phyloP scores from a whole-genome alignment of 805 yeast genomes.

The Kockiozyma suomiensis region DNA sequence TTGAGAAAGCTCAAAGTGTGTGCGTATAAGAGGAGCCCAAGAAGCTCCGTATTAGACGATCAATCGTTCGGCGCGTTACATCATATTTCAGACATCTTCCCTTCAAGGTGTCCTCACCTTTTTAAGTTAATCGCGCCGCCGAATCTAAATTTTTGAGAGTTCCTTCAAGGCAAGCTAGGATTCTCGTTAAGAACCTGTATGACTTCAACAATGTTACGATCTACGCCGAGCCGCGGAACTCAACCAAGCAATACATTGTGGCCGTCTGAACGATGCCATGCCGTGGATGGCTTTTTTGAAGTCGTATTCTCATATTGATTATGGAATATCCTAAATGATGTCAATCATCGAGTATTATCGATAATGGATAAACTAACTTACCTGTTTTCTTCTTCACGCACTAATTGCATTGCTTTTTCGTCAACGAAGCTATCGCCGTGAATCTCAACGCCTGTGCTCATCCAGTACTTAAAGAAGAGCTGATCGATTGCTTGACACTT shows the following conservation, averaged over 20 bases:
- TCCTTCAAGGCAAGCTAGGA: too few relatives aligned
- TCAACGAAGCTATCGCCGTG: not conserved
- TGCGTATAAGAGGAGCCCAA: too few relatives aligned
- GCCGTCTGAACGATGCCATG: not conserved
- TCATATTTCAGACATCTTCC: too few relatives aligned
- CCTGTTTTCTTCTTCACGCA: constrained; percentile 1
- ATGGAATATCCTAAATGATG: not conserved
- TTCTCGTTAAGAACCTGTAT: too few relatives aligned
- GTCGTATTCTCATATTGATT: not conserved
- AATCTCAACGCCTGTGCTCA: not conserved
- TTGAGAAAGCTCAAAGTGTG: too few relatives aligned
- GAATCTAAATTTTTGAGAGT: too few relatives aligned
- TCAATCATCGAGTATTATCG: not conserved
- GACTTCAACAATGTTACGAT: too few relatives aligned
- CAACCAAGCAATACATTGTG: not conserved
- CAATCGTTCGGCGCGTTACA: too few relatives aligned
- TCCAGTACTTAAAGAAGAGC: not conserved
- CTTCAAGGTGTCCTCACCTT: too few relatives aligned
- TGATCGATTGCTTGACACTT: constrained; percentile 1
- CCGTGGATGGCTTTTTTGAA: not conserved
- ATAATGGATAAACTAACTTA: not conserved
- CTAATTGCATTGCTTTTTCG: not conserved
- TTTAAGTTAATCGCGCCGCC: too few relatives aligned
- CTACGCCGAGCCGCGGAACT: not conserved
- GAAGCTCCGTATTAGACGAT: too few relatives aligned